Conservation (phyloP, 805 yeast species). For the Naumovozyma castellii region DNA sequence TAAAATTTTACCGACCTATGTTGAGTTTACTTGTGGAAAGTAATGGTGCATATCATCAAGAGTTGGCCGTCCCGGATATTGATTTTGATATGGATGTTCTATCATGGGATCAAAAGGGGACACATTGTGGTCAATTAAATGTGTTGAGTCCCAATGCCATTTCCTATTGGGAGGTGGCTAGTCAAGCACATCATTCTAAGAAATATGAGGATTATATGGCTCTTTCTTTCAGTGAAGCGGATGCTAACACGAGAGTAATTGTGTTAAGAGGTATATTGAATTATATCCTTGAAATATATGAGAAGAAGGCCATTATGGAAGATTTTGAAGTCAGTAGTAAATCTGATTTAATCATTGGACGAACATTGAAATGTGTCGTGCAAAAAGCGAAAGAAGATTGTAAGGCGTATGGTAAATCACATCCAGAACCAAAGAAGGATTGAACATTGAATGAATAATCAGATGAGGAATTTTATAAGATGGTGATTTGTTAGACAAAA, state of each 20-base stretch:
- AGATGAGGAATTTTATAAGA: no score
- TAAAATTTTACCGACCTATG: slow-evolving; percentile 13
- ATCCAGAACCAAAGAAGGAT: no score
- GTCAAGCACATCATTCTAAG: slow-evolving; percentile 10
- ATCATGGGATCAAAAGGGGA: slow-evolving; percentile 12
- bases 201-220: slow-evolving; percentile 32
- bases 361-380: slow-evolving; percentile 2
- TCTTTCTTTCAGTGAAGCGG: slow-evolving; percentile 34
- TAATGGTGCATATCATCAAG: slow-evolving; percentile 13
- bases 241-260: slow-evolving; percentile 29
- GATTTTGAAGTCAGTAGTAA: slow-evolving; percentile 6
- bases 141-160: slow-evolving; percentile 13
- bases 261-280: slow-evolving; percentile 32
- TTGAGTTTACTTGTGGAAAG: slow-evolving; percentile 10
- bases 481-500: no score
- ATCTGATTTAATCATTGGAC: slow-evolving; percentile 6
- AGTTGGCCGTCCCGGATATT: slow-evolving; percentile 10
- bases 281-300: slow-evolving; percentile 30
- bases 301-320: slow-evolving; percentile 10
- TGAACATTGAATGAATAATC: no score
- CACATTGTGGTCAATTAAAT: slow-evolving; percentile 8
- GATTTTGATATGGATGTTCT: slow-evolving; percentile 11
- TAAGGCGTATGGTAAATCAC: slow-evolving; percentile 9
- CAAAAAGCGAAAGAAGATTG: slow-evolving; percentile 5
- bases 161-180: slow-evolving; percentile 12